These are phyloP conservation scores for Penicillium soppii DNA, from an alignment of 495 filamentous ascomycete species.

Conservation along the genomic window DNA sequence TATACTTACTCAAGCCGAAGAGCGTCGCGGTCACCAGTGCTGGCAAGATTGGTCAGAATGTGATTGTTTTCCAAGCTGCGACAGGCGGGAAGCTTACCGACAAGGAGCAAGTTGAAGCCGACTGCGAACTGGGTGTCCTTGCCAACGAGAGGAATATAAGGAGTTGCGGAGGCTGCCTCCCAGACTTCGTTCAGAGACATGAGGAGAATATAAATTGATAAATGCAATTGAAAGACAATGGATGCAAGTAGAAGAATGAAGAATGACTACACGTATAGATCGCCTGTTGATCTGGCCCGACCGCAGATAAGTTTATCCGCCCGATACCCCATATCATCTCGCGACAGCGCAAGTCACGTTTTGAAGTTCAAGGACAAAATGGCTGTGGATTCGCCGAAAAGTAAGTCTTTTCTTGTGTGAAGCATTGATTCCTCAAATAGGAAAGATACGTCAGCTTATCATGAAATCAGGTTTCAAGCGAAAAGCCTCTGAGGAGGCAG, in stretches of 20 bases:
- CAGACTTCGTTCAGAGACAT: constrained; percentile 82
- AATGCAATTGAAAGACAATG: neutral
- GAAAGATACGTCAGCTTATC: neutral
- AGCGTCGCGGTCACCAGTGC: constrained; percentile 64
- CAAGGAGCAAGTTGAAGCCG: constrained; percentile 72
- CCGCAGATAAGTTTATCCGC: constrained; percentile 1
- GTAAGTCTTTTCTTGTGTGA: constrained; percentile 6
- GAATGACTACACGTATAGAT: neutral
- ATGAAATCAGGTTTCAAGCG: constrained; percentile 61
- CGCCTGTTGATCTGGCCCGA: constrained; percentile 9
- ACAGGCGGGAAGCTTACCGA: constrained; percentile 47
- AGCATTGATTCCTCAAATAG: too few relatives aligned
- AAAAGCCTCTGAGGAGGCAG: constrained; percentile 72
- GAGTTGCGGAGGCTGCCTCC: constrained; percentile 81
- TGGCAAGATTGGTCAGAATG: constrained; percentile 27
- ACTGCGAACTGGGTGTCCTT: constrained; percentile 84
- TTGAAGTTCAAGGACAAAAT: constrained; percentile 9
- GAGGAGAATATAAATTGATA: constrained; percentile 12
- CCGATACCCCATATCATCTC: constrained; percentile 4
- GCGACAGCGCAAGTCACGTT: neutral
- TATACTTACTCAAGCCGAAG: constrained; percentile 77
- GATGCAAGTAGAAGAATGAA: neutral
- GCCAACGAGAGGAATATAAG: constrained; percentile 75
- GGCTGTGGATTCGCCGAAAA: constrained; percentile 24
- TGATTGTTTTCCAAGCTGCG: neutral